Conservation (phyloP, 192 early-diverging fungal genomes). For the Entomortierella parvispora region DNA sequence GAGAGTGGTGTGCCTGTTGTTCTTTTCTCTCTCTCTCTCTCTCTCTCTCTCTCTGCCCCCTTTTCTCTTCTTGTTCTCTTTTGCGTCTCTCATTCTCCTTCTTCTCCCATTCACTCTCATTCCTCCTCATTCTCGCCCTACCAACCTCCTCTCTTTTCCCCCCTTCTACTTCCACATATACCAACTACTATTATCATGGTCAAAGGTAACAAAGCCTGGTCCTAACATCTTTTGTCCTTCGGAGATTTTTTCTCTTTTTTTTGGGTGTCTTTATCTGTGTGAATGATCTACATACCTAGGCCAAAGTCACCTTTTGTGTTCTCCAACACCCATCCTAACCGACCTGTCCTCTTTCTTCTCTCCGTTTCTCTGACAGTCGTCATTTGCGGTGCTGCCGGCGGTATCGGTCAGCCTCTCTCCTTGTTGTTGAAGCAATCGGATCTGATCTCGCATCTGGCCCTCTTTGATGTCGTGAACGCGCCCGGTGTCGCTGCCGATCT, state of each 20-base stretch:
- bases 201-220: constrained; percentile 6
- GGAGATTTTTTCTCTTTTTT: background rate
- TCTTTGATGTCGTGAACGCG: constrained; percentile 97
- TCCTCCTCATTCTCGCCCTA: background rate
- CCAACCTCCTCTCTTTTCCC: background rate
- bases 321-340: background rate
- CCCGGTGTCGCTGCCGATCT: constrained; percentile 97
- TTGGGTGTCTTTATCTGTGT: too few relatives aligned
- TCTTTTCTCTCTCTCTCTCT: background rate
- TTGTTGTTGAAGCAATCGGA: constrained; percentile 91
- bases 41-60: background rate
- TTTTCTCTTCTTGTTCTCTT: background rate
- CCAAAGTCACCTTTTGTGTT: background rate
- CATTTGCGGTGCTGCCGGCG: constrained; percentile 80
- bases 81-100: background rate
- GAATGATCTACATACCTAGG: too few relatives aligned
- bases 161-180: background rate
- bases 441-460: constrained; percentile 81
- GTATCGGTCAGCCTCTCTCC: constrained; percentile 97
- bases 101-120: constrained; percentile 4
- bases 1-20: background rate
- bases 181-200: constrained; percentile 9
- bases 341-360: background rate
- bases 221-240: too few relatives aligned
- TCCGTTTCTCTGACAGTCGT: constrained; percentile 14